phyloP scores from a whole-genome alignment of 192 early-diverging fungal species.

The Glomus cerebriforme region DNA sequence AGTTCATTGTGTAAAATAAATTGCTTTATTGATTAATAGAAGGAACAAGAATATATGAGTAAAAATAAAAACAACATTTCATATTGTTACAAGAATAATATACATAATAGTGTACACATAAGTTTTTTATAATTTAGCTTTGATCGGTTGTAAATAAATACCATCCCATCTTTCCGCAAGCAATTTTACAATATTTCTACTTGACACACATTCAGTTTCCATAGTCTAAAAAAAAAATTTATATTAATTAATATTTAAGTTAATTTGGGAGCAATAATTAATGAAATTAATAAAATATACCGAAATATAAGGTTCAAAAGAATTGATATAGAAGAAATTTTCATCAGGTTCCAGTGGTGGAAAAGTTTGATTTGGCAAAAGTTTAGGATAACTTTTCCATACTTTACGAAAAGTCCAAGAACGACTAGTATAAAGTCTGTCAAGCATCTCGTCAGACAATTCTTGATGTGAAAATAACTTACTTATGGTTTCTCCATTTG shows the following conservation, averaged over 20 bases:
- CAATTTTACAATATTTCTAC: slow-evolving; percentile 57
- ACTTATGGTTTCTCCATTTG: slow-evolving; percentile 50
- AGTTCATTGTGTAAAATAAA: too few relatives aligned
- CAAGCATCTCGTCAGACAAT: slow-evolving; percentile 47
- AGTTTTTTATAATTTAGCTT: background rate
- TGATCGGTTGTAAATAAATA: background rate
- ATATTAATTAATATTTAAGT: background rate
- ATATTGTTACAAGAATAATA: background rate
- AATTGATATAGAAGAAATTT: slow-evolving; percentile 59
- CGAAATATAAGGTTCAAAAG: slow-evolving; percentile 61
- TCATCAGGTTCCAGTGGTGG: slow-evolving; percentile 22
- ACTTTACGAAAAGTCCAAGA: slow-evolving; percentile 54
- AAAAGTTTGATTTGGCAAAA: slow-evolving; percentile 44
- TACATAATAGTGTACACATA: background rate
- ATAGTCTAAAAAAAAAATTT: slow-evolving; percentile 51
- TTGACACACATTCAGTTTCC: slow-evolving; percentile 64
- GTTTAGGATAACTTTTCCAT: slow-evolving; percentile 64
- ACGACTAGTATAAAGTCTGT: slow-evolving; percentile 45
- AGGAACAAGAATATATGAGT: too few relatives aligned
- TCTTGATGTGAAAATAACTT: slow-evolving; percentile 60
- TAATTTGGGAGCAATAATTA: background rate
- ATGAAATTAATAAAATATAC: slow-evolving; percentile 35
- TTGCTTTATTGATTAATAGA: too few relatives aligned
- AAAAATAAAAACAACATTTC: too few relatives aligned
- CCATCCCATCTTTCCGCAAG: slow-evolving; percentile 38